These are phyloP conservation scores for Helotiales sp. DNA, from an alignment of 2,329 filamentous ascomycete genomes.

Conservation along the genomic window DNA sequence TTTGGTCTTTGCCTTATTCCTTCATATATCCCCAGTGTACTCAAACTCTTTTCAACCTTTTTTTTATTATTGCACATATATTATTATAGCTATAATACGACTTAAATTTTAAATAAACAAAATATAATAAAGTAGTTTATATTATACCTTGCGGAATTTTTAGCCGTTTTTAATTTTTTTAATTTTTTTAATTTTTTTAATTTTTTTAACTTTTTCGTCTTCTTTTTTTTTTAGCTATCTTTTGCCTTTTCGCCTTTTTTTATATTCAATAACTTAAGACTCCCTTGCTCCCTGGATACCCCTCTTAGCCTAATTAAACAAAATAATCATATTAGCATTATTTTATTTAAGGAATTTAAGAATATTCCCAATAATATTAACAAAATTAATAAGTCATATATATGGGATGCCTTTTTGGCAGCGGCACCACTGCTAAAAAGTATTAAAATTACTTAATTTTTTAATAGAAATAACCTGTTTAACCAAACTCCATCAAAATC, in stretches of 20 bases:
- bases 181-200: neutral
- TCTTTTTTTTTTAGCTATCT: neutral
- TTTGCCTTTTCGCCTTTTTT: neutral
- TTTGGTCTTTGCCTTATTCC: neutral
- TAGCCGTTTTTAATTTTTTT: neutral
- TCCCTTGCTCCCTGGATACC: neutral
- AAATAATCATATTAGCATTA: neutral
- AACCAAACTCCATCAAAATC: no score
- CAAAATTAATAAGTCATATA: neutral
- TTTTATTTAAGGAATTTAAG: neutral
- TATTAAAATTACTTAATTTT: neutral
- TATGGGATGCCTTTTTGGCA: neutral
- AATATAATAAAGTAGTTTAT: neutral
- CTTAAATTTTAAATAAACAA: neutral
- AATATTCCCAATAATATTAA: neutral
- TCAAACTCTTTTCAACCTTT: neutral
- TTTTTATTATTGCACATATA: neutral
- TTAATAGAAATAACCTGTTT: neutral
- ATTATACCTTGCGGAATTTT: neutral
- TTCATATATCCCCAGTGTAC: neutral
- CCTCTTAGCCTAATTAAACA: neutral
- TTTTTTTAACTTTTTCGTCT: neutral
- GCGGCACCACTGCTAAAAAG: neutral
- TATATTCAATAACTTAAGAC: neutral
- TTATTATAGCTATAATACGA: neutral